phyloP scores from a whole-genome alignment of 225 moss, liverwort and hornwort genomes.

The Physcomitrellopsis africana region DNA sequence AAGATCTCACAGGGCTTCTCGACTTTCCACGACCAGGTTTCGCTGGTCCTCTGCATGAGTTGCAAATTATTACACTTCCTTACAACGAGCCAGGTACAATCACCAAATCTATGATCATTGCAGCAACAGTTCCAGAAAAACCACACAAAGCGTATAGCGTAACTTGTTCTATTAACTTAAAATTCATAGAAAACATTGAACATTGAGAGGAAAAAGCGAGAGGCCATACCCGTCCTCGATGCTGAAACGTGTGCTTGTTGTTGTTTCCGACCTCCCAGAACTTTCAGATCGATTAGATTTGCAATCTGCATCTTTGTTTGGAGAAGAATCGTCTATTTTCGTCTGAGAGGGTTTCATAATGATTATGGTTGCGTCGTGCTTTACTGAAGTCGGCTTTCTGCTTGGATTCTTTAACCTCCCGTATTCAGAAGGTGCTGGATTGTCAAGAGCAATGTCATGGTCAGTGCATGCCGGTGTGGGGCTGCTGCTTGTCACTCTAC shows the following conservation, averaged over 20 bases:
- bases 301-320: conserved; percentile 16
- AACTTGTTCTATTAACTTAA: neutral
- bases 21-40: conserved; percentile 27
- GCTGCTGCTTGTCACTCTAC: too few relatives aligned
- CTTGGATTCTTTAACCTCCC: conserved; percentile 14
- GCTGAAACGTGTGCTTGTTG: conserved; percentile 9
- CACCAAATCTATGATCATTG: neutral
- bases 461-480: neutral
- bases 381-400: conserved; percentile 7
- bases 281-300: conserved; percentile 24
- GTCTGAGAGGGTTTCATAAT: neutral
- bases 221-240: conserved; percentile 28
- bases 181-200: neutral
- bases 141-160: too few relatives aligned
- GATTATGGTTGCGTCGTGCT: neutral
- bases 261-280: conserved; percentile 18
- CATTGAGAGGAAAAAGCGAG: neutral
- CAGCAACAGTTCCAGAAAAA: too few relatives aligned
- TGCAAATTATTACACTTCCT: neutral
- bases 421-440: conserved; percentile 26
- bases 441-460: neutral
- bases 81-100: neutral
- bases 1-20: conserved; percentile 22
- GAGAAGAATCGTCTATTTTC: too few relatives aligned
- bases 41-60: conserved; percentile 23